Conservation (phyloP, 352 stramenopile species). For the Poterioochromonas sp. region DNA sequence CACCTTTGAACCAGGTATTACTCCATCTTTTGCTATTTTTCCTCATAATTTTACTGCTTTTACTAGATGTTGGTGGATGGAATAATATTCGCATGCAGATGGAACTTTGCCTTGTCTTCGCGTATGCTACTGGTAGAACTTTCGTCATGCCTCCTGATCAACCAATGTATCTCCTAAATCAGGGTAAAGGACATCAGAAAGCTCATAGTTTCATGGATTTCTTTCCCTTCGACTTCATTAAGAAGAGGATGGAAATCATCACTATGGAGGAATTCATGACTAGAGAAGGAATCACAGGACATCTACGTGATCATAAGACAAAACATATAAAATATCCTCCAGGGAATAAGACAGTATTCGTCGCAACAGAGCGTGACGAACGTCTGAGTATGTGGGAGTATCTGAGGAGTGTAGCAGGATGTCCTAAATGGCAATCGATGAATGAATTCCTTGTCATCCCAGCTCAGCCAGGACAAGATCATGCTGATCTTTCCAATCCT, state of each 20-base stretch:
- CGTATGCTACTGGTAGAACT: slow-evolving; percentile 59
- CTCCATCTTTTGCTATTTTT: background rate
- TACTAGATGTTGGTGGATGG: slow-evolving; percentile 55
- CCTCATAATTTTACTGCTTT: background rate
- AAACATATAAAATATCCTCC: background rate
- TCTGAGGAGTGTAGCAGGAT: slow-evolving; percentile 2
- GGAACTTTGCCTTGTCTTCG: slow-evolving; percentile 62
- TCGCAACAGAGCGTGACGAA: slow-evolving; percentile 20
- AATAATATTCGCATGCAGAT: slow-evolving; percentile 74
- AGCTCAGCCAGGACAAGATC: background rate
- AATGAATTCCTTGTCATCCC: slow-evolving; percentile 19
- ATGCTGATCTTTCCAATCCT: background rate
- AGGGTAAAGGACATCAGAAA: slow-evolving; percentile 42
- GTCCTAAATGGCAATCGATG: background rate
- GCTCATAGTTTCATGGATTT: slow-evolving; percentile 53
- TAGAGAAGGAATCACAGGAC: slow-evolving; percentile 48
- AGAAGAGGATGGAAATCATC: slow-evolving; percentile 57
- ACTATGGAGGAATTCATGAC: slow-evolving; percentile 63
- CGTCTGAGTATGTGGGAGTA: slow-evolving; percentile 33
- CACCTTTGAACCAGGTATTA: slow-evolving; percentile 56
- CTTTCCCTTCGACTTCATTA: slow-evolving; percentile 53
- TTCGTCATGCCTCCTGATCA: slow-evolving; percentile 63
- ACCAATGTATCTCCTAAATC: slow-evolving; percentile 58
- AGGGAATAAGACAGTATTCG: slow-evolving; percentile 12
- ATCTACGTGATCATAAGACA: slow-evolving; percentile 31